Evolutionary conservation across 768 basidiomycete species (phyloP), one percentile per base, ranked within the genome.

Genomic region (Trametes coccinea): DNA sequence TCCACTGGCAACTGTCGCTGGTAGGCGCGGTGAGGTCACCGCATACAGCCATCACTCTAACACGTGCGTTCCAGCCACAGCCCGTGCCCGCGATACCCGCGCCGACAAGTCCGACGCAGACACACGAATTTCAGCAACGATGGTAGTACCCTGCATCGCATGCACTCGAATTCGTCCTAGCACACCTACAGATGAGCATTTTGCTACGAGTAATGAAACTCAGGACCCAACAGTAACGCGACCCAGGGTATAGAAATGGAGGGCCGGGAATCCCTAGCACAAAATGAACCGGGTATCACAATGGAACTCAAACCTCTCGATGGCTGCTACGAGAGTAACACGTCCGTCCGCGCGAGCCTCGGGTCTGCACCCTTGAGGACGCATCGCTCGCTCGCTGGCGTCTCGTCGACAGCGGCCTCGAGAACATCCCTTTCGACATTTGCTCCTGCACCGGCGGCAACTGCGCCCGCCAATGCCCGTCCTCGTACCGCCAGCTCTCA

Each of bases 391-490:
- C 48, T 39, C 53, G 40, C 53, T 56, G 58, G 37, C 59, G 58
- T 29, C 54, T 33, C 47, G 64, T 59, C n/a, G 60, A 57, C 9
- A 70, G 61, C 54, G 68, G 67, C 39, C 69, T 70, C 39, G 83
- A 82, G 64, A 76, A 83, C 68, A 81, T 67, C 22, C 80, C 80
- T 37, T 69, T 74, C 61, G 62, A 68, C 51, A 71, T 69, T 69
- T 86, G 84, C 65, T 85, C 80, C 53, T 76, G 75, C 13, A 80
- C 68, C 6, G 74, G 74, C 7, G 82, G 82, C 53, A 84, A 59
- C 31, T 80, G 70, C 8, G 78, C 82, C 61, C 76, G 72, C 84
- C 84, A 85, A 65, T 82, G 85, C 4, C 85, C 85, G 60, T 78
- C 72, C 51, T 71, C 67, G 75, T 81, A 85, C 48, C 71, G 72